A percentile compares a stretch with the other conserved stretches of the same genome.
These are phyloP conservation scores for Cyclanthera cordifolia DNA, from an alignment of 306 rosid species.

Conservation along the genomic window DNA sequence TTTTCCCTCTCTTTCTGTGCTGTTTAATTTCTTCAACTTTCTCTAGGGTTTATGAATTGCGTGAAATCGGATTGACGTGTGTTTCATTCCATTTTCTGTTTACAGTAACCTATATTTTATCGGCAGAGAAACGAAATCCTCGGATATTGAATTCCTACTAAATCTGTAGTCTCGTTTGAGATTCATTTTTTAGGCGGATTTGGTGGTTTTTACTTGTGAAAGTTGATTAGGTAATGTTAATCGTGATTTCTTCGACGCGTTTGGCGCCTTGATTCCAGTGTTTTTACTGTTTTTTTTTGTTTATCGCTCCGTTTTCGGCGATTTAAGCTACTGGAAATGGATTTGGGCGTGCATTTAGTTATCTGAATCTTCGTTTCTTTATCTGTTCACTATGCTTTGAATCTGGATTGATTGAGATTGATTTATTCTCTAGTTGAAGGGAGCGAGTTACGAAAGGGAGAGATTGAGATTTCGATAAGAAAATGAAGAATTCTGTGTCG, in stretches of 20 bases:
- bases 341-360: neutral
- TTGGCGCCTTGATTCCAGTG: neutral
- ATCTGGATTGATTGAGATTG: neutral
- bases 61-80: neutral
- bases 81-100: neutral
- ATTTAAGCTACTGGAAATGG: neutral
- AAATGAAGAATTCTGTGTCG: conserved; percentile 65
- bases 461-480: neutral
- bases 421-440: neutral
- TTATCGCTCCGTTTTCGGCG: neutral
- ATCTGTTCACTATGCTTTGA: neutral
- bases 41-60: neutral
- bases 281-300: neutral
- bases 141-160: neutral
- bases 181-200: neutral
- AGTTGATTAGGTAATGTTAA: neutral
- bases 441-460: neutral
- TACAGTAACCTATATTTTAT: conserved; percentile 8
- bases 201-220: neutral
- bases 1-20: neutral
- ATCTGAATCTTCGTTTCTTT: neutral
- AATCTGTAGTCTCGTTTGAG: neutral
- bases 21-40: neutral
- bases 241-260: neutral
- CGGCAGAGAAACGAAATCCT: conserved; percentile 13